These are phyloP conservation scores for Chionographis japonica DNA, from an alignment of 106 monocot species.

Conservation along the genomic window DNA sequence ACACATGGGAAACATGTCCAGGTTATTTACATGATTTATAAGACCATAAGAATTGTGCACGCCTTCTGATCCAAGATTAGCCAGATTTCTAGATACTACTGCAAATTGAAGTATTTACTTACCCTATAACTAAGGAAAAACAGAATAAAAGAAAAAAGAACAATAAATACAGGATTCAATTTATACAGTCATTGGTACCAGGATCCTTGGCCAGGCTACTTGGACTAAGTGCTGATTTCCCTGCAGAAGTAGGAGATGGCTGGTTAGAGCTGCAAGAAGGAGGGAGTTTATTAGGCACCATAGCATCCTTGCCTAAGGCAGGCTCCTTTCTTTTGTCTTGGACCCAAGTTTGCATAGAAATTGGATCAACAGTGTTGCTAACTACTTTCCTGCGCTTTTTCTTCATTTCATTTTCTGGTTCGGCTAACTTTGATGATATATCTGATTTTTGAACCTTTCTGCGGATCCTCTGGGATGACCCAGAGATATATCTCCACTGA, in stretches of 20 bases:
- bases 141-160: background rate
- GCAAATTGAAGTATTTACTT: conserved; percentile 12
- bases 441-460: conserved; percentile 38
- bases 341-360: conserved; percentile 2
- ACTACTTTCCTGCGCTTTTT: conserved; percentile 53
- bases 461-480: conserved; percentile 37
- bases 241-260: conserved; percentile 4
- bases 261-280: background rate
- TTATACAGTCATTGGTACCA: conserved; percentile 7
- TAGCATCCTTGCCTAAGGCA: background rate
- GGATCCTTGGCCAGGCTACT: conserved; percentile 2
- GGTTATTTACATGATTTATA: background rate
- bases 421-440: conserved; percentile 9
- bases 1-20: conserved; percentile 7
- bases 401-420: conserved; percentile 41
- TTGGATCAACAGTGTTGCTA: conserved; percentile 17
- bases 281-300: background rate
- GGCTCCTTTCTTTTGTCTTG: conserved; percentile 24
- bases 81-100: conserved; percentile 9
- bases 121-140: conserved; percentile 2
- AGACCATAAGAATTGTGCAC: background rate
- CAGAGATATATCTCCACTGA: conserved; percentile 54
- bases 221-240: conserved; percentile 4
- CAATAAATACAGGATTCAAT: background rate
- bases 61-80: background rate